Conservation (phyloP, 768 basidiomycete genomes). For the Pisolithus sp. region DNA sequence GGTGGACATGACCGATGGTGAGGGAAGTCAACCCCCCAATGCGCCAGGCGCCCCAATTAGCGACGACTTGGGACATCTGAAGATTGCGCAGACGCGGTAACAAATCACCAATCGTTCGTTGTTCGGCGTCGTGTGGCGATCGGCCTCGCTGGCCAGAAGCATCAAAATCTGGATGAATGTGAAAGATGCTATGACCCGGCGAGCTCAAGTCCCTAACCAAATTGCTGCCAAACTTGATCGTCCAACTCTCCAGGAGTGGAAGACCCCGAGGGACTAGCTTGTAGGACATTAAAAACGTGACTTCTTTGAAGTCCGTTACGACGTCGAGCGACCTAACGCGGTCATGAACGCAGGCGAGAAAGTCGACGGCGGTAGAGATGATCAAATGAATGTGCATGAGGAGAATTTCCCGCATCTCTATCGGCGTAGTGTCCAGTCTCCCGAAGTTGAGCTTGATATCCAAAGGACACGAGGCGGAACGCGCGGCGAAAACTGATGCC, state of each 20-base stretch:
- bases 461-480: conserved; percentile 1
- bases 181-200: neutral
- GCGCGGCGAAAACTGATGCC: conserved; percentile 1
- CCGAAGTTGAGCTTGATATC: conserved; percentile 2
- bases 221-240: neutral
- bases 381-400: neutral
- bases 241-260: conserved; percentile 4
- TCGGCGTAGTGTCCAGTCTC: too few species aligned
- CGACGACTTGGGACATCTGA: neutral
- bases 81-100: neutral
- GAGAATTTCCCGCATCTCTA: neutral
- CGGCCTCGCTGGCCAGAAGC: neutral
- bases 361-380: neutral
- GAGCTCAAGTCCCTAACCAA: neutral
- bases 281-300: neutral
- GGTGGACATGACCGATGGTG: conserved; percentile 1
- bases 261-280: neutral
- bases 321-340: conserved; percentile 5
- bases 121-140: neutral
- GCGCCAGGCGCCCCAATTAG: conserved; percentile 4
- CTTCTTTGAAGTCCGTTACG: neutral
- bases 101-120: neutral
- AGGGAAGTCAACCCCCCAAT: conserved; percentile 4
- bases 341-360: neutral
- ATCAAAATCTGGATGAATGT: neutral